Evolutionary conservation across 371 early-diverging fungal species (phyloP).

Genomic region (Zychaea mexicana): DNA sequence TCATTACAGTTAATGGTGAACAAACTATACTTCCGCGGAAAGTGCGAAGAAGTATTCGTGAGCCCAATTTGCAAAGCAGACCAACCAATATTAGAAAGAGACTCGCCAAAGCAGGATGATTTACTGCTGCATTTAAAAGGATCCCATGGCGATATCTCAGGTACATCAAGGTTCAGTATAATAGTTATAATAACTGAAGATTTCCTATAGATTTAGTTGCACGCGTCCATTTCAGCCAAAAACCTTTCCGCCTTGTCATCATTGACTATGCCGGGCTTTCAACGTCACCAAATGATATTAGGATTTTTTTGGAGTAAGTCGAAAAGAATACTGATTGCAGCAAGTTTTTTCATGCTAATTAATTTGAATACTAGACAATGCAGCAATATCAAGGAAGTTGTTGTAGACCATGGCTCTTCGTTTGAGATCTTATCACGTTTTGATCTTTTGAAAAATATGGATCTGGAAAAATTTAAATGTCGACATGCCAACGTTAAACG

Average conservation of each 20-base stretch:
- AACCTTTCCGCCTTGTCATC: slow-evolving; percentile 19
- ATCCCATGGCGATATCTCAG: slow-evolving; percentile 23
- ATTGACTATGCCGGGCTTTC: slow-evolving; percentile 25
- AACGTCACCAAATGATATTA: slow-evolving; percentile 18
- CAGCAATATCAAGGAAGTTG: slow-evolving; percentile 24
- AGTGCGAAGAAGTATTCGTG: slow-evolving; percentile 28
- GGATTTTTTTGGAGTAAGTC: too few relatives aligned
- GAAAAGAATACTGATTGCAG: too few relatives aligned
- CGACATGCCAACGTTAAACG: background rate
- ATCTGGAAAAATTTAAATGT: background rate
- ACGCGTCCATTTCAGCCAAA: slow-evolving; percentile 22
- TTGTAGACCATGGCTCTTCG: slow-evolving; percentile 26
- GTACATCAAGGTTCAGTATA: too few relatives aligned
- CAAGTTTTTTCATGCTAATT: too few relatives aligned
- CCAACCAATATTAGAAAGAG: slow-evolving; percentile 25
- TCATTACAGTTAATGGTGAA: slow-evolving; percentile 30
- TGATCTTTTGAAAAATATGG: background rate
- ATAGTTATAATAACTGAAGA: slow-evolving; percentile 22
- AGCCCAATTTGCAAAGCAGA: slow-evolving; percentile 24
- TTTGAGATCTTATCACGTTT: slow-evolving; percentile 25
- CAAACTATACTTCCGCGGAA: slow-evolving; percentile 26
- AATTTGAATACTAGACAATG: too few relatives aligned
- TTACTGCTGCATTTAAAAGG: slow-evolving; percentile 24
- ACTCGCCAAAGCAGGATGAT: slow-evolving; percentile 23
- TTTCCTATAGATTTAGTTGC: slow-evolving; percentile 20